phyloP scores from a whole-genome alignment of 306 rosid genomes.

The Senna tora region DNA sequence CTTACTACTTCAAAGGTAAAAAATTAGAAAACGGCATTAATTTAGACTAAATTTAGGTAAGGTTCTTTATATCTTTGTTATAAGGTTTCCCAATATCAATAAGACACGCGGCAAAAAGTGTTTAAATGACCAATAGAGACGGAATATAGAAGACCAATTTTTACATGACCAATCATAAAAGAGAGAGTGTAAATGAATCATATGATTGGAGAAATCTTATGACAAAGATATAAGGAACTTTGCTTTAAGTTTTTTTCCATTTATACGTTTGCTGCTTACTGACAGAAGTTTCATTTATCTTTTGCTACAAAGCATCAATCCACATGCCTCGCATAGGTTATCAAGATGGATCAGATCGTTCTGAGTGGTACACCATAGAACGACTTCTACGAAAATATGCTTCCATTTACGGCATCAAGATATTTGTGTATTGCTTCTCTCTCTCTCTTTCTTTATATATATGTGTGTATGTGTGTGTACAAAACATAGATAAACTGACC shows the following conservation, averaged over 20 bases:
- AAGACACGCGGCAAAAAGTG: too few relatives aligned
- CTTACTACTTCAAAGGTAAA: slow-evolving; percentile 18
- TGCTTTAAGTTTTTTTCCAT: too few relatives aligned
- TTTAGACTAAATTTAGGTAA: too few relatives aligned
- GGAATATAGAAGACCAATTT: too few relatives aligned
- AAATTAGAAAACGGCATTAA: neutral
- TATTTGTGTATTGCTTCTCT: slow-evolving; percentile 61
- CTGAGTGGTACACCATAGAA: slow-evolving; percentile 91
- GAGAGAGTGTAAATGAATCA: too few relatives aligned
- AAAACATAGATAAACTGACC: neutral
- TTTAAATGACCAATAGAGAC: too few relatives aligned
- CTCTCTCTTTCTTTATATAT: neutral
- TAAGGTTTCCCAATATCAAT: too few relatives aligned
- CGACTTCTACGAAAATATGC: slow-evolving; percentile 91
- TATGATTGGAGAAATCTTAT: too few relatives aligned
- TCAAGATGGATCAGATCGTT: slow-evolving; percentile 91
- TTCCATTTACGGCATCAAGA: slow-evolving; percentile 62
- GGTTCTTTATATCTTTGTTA: too few relatives aligned
- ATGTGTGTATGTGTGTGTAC: neutral
- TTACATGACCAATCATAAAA: too few relatives aligned
- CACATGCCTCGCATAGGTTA: slow-evolving; percentile 97
- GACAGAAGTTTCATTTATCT: slow-evolving; percentile 6
- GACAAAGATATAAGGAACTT: too few relatives aligned
- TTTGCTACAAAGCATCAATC: slow-evolving; percentile 64
- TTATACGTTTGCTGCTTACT: slow-evolving; percentile 19